Evolutionary conservation across 1,139 yeast species (phyloP).

Genomic region (Yarrowia galli): DNA sequence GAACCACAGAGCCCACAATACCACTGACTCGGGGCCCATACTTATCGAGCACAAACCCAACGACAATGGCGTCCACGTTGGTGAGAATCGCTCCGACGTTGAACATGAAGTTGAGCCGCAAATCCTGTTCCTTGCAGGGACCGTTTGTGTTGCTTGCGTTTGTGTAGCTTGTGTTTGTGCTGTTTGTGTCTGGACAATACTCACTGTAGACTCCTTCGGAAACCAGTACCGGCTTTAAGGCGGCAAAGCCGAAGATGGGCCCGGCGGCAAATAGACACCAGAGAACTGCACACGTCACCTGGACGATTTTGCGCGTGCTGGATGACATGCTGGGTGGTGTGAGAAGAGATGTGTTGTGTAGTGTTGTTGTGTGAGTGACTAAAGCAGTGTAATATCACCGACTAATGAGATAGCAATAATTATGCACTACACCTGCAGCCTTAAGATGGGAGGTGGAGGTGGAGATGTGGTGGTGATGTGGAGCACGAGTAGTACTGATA

Average conservation of each 20-base stretch:
- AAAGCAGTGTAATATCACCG: too few species aligned
- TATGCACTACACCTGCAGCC: slow-evolving; percentile 10
- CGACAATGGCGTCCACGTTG: slow-evolving; percentile 81
- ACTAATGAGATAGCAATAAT: slow-evolving; percentile 10
- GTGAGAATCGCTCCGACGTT: slow-evolving; percentile 87
- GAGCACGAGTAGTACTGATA: too few species aligned
- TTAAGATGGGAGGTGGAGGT: background rate
- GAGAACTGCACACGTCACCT: slow-evolving; percentile 70
- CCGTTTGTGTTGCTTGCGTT: slow-evolving; percentile 43
- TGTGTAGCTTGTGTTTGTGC: slow-evolving; percentile 45
- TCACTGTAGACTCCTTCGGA: slow-evolving; percentile 77
- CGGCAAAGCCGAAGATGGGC: slow-evolving; percentile 91
- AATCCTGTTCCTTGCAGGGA: slow-evolving; percentile 74
- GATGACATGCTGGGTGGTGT: background rate
- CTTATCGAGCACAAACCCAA: slow-evolving; percentile 77
- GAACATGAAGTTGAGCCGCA: slow-evolving; percentile 80
- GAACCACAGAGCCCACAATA: slow-evolving; percentile 68
- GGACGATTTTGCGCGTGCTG: slow-evolving; percentile 52
- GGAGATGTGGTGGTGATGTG: too few species aligned
- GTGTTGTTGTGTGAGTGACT: background rate
- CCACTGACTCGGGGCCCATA: slow-evolving; percentile 85
- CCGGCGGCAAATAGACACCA: slow-evolving; percentile 96
- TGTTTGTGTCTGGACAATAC: slow-evolving; percentile 55
- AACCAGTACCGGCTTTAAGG: slow-evolving; percentile 81
- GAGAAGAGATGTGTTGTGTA: background rate